Base-by-base conservation (phyloP, 2,329 filamentous ascomycete species). In the Clarireedia paspali region DNA sequence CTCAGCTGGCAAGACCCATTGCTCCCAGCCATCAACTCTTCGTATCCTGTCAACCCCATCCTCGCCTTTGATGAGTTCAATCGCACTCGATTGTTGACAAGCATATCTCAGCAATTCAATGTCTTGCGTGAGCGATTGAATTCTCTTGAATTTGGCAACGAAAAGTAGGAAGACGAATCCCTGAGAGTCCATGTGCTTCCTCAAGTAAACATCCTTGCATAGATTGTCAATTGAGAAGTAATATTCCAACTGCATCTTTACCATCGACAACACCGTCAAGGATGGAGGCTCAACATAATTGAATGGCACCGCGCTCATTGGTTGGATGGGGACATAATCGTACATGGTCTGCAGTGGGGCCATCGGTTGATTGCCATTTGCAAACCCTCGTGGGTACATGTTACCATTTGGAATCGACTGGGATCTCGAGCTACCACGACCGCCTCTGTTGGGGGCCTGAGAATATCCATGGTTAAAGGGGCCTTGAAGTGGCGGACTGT, bases 211-310 rank as follows among this genome's bases (percentile, higher is more conserved):
- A 67, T 99, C 94, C 73, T 96, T 96, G 78, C 89, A 88, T 50
- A 97, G 79, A 69, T 99, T 99, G 67, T 96, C 89, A 27, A 96
- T 81, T 0, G 92, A 97, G 73, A 99, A 96, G 73, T 99, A 99
- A 75, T 96, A 99, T 67, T 96, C 90, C 39, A 91, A 80, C 67
- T 80, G 75, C 61, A 69, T 70, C 54, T 73, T 76, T 49, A 82
- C 69, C 64, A 70, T 67, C 12, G 60, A 59, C 39, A 68, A 59
- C 12, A 55, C 20, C n/a, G 53, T 50, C n/a, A 70, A 64, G 38
- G 77, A 76, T 59, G 74, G 77, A n/a, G 79, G 77, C 56, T 85
- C 80, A 51, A 79, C 82, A 44, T 79, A 76, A 60, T 76, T 75
- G 65, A 78, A 86, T 6, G 82, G 77, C 53, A 81, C 70, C 27